A percentile compares a stretch with the other conserved stretches of the same genome.
These are phyloP conservation scores for Nelumbo lutea DNA, from an alignment of 164 flowering plant species.

Conservation along the genomic window DNA sequence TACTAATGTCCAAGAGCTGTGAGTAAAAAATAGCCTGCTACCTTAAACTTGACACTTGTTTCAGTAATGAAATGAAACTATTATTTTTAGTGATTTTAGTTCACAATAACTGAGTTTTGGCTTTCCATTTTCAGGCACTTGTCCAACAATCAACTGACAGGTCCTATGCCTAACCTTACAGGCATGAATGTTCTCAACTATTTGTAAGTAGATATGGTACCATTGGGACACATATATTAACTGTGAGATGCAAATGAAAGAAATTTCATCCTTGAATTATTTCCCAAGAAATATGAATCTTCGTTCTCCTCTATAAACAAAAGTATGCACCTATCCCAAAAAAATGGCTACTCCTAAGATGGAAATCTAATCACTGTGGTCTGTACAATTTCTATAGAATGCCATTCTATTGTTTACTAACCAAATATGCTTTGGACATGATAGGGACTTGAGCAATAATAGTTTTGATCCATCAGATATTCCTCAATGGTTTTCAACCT, in stretches of 20 bases:
- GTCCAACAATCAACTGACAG: conserved; percentile 48
- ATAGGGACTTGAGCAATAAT: conserved; percentile 56
- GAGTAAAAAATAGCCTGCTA: conserved; percentile 13
- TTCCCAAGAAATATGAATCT: too few relatives aligned
- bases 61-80: neutral
- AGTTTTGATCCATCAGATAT: conserved; percentile 32
- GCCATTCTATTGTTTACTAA: neutral
- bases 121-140: conserved; percentile 30
- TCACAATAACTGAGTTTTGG: neutral
- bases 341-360: too few relatives aligned
- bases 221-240: too few relatives aligned
- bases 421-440: conserved; percentile 7
- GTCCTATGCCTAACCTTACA: conserved; percentile 47
- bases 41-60: too few relatives aligned
- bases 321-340: too few relatives aligned
- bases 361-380: too few relatives aligned
- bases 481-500: conserved; percentile 27
- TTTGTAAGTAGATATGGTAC: conserved; percentile 34
- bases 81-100: too few relatives aligned
- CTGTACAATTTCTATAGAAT: too few relatives aligned
- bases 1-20: conserved; percentile 40
- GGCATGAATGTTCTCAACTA: conserved; percentile 38
- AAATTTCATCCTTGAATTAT: neutral
- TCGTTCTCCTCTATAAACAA: too few relatives aligned
- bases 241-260: neutral